Conservation (phyloP, 2,329 filamentous ascomycete species). For the Orbilia quercus region DNA sequence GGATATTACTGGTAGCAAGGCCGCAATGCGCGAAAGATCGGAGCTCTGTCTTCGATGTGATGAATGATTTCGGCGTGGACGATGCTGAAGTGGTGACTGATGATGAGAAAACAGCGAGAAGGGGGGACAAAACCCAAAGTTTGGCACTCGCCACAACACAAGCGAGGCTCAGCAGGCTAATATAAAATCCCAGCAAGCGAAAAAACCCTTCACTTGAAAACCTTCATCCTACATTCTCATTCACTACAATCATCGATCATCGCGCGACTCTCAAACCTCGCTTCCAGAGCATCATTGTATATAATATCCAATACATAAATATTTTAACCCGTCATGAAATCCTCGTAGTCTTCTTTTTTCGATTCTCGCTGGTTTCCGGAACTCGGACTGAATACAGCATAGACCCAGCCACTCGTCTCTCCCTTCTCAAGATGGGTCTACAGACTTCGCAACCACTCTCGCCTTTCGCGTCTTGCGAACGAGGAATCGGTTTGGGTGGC, state of each 20-base stretch:
- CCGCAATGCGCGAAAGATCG: not conserved
- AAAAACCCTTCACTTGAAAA: slow-evolving; percentile 3
- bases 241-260: not conserved
- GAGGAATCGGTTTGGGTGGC: slow-evolving; percentile 52
- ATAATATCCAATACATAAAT: not conserved
- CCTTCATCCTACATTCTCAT: not conserved
- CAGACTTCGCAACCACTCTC: slow-evolving; percentile 52
- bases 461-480: slow-evolving; percentile 49
- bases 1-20: not conserved
- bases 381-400: slow-evolving; percentile 5
- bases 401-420: slow-evolving; percentile 52
- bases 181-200: slow-evolving; percentile 5
- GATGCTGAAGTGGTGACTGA: not conserved
- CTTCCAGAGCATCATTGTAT: not conserved
- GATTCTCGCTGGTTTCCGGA: not conserved
- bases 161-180: slow-evolving; percentile 33
- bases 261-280: not conserved
- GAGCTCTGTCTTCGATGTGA: not conserved
- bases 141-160: slow-evolving; percentile 23
- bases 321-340: not conserved
- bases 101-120: slow-evolving; percentile 20
- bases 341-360: not conserved
- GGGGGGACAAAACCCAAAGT: slow-evolving; percentile 22
- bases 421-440: slow-evolving; percentile 7
- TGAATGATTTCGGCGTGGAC: not conserved